phyloP scores from a whole-genome alignment of 2,329 filamentous ascomycete species.

The Gnomoniopsis smithogilvyi region DNA sequence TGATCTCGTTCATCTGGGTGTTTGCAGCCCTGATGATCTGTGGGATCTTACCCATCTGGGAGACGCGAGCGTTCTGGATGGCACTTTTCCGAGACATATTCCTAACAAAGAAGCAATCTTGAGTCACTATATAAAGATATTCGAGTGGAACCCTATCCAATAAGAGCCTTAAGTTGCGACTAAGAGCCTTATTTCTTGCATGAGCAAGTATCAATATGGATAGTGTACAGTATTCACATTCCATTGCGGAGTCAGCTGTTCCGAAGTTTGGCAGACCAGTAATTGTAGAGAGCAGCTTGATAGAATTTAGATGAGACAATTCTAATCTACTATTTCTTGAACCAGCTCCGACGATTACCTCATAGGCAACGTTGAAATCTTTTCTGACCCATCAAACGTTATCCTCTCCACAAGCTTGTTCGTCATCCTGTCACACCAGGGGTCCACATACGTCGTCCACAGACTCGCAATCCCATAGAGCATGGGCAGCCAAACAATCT shows the following conservation, averaged over 20 bases:
- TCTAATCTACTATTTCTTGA: too few relatives aligned
- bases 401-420: constrained; percentile 30
- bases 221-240: too few relatives aligned
- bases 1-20: background rate
- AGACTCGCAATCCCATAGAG: constrained; percentile 43
- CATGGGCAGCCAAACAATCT: constrained; percentile 44
- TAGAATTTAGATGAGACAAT: background rate
- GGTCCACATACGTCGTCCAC: constrained; percentile 54
- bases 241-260: too few relatives aligned
- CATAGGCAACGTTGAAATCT: constrained; percentile 11
- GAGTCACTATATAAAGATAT: background rate
- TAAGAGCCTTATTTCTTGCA: too few relatives aligned
- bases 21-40: background rate
- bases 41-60: background rate
- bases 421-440: constrained; percentile 43
- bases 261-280: too few relatives aligned
- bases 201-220: too few relatives aligned
- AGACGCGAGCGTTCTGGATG: background rate
- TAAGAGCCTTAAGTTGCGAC: too few relatives aligned
- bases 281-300: background rate
- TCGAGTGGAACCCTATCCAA: too few relatives aligned
- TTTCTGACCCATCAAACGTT: constrained; percentile 20
- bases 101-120: background rate
- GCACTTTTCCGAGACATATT: background rate
- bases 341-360: background rate